Conservation (phyloP, 352 stramenopile species). For the Pythium vanterpoolii region DNA sequence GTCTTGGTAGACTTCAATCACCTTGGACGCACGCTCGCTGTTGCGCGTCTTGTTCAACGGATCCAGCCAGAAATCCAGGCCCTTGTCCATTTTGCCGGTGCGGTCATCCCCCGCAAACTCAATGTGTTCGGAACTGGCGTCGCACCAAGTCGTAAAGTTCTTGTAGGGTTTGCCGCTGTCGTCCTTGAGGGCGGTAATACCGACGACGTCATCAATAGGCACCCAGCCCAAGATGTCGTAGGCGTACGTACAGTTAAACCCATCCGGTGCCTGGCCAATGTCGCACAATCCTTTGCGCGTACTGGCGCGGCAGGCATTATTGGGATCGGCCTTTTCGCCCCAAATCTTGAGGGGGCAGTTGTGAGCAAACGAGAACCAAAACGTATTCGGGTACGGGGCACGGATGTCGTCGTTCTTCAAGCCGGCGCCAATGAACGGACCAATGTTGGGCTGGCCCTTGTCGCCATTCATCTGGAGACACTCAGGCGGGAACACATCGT, state of each 20-base stretch:
- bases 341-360: conserved; percentile 45
- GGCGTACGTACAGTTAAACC: conserved; percentile 66
- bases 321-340: conserved; percentile 8
- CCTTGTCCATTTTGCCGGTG: too few relatives aligned
- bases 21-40: too few relatives aligned
- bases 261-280: conserved; percentile 47
- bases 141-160: background rate
- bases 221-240: conserved; percentile 78
- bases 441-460: conserved; percentile 39
- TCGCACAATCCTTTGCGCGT: conserved; percentile 53
- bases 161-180: conserved; percentile 29
- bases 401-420: conserved; percentile 39
- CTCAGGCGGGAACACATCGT: conserved; percentile 44
- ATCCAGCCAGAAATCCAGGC: too few relatives aligned
- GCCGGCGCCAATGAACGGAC: conserved; percentile 45
- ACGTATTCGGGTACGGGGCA: conserved; percentile 73
- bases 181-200: conserved; percentile 40
- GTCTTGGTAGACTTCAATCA: conserved; percentile 57
- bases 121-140: conserved; percentile 30
- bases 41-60: too few relatives aligned
- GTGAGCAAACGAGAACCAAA: conserved; percentile 83
- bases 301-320: conserved; percentile 29
- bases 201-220: conserved; percentile 73
- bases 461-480: conserved; percentile 48
- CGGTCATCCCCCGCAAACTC: too few relatives aligned